Evolutionary conservation across 805 yeast genomes (phyloP).

Genomic region (Kuraishia floccosa): DNA sequence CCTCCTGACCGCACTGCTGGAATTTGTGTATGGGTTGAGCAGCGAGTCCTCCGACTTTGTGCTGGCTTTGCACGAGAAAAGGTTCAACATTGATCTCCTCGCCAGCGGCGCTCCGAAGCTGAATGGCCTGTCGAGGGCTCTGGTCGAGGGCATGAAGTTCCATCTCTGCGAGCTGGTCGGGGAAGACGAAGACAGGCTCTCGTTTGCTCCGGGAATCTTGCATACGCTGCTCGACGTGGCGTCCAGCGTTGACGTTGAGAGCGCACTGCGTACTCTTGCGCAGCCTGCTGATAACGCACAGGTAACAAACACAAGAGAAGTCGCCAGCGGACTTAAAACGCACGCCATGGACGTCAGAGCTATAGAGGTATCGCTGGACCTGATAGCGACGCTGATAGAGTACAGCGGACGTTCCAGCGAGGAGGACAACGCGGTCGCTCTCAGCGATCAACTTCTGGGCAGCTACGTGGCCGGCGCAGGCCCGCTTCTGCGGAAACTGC

Average conservation of each 20-base stretch:
- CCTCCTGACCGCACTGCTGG: constrained; percentile 41
- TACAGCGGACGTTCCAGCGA: constrained; percentile 15
- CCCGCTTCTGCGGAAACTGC: constrained; percentile 26
- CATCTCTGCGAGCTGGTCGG: constrained; percentile 22
- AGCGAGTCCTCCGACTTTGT: constrained; percentile 48
- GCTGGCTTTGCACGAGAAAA: constrained; percentile 13
- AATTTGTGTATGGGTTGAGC: constrained; percentile 48
- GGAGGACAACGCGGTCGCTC: constrained; percentile 1
- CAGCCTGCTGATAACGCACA: constrained; percentile 22
- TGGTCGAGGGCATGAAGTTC: constrained; percentile 29
- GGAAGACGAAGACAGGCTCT: constrained; percentile 7
- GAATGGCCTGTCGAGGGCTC: constrained; percentile 20
- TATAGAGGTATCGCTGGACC: constrained; percentile 62
- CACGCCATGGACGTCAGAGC: constrained; percentile 48
- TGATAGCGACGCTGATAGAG: constrained; percentile 69
- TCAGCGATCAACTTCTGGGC: constrained; percentile 13
- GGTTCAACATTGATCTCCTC: too few species aligned
- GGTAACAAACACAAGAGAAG: too few species aligned
- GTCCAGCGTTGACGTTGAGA: constrained; percentile 18
- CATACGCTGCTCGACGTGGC: constrained; percentile 12
- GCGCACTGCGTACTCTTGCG: constrained; percentile 15
- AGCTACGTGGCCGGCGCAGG: constrained; percentile 7
- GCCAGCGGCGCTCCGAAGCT: too few species aligned
- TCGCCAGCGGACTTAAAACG: too few species aligned
- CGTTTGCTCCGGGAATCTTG: constrained; percentile 11